These are phyloP conservation scores for Penicillium paradoxum DNA, from an alignment of 495 filamentous ascomycete species.

Conservation along the genomic window DNA sequence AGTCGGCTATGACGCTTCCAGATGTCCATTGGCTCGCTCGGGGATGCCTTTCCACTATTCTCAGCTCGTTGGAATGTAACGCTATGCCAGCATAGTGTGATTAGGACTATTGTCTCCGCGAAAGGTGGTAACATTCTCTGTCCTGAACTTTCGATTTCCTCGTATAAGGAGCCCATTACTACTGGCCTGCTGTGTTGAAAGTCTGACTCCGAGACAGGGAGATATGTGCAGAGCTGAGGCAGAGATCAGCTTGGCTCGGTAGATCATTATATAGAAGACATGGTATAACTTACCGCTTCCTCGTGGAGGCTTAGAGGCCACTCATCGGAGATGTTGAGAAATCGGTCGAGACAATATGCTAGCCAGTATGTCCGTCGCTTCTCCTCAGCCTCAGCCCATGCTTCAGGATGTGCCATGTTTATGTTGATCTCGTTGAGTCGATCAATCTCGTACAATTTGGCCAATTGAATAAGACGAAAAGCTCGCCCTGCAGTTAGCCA, in stretches of 20 bases:
- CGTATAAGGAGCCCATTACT: not conserved
- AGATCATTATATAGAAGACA: not conserved
- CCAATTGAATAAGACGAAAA: constrained; percentile 49
- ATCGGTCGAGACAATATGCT: constrained; percentile 50
- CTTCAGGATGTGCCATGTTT: constrained; percentile 13
- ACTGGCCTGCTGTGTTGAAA: constrained; percentile 4
- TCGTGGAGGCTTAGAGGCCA: constrained; percentile 48
- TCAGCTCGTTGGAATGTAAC: not conserved
- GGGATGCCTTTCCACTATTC: not conserved
- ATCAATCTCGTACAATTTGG: constrained; percentile 48
- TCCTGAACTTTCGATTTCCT: constrained; percentile 1
- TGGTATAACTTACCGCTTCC: constrained; percentile 1
- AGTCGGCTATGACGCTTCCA: constrained; percentile 1
- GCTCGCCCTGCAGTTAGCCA: constrained; percentile 52
- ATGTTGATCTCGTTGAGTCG: not conserved
- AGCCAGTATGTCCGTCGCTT: constrained; percentile 53
- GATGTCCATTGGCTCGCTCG: not conserved
- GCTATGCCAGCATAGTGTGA: constrained; percentile 5
- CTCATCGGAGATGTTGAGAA: constrained; percentile 44
- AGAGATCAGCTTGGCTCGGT: not conserved
- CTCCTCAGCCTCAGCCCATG: constrained; percentile 40
- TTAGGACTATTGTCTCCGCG: constrained; percentile 2
- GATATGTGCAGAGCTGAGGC: not conserved
- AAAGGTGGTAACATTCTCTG: constrained; percentile 1
- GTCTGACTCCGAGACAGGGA: constrained; percentile 3